Evolutionary conservation across 2,329 filamentous ascomycete species (phyloP).

Genomic region (Harringtonia aguacate): DNA sequence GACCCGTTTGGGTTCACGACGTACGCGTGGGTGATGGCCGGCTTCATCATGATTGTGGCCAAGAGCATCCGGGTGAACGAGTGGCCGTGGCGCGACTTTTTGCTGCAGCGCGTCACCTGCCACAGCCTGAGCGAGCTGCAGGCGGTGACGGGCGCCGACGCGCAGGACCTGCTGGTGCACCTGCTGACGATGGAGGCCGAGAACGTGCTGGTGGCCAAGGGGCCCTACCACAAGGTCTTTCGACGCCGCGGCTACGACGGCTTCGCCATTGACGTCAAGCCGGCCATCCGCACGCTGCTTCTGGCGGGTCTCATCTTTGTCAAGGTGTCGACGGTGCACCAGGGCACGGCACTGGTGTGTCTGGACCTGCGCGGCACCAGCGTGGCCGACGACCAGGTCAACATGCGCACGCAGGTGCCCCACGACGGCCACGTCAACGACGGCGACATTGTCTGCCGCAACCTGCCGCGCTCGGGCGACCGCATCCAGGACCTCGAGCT

Average conservation of each 20-base stretch:
- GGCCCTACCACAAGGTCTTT: constrained; percentile 6
- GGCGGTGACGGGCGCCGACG: constrained; percentile 14
- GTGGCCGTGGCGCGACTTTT: constrained; percentile 21
- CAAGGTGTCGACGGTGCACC: constrained; percentile 4
- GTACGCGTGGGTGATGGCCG: constrained; percentile 18
- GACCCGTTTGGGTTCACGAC: constrained; percentile 21
- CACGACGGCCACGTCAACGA: constrained; percentile 1
- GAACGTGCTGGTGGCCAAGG: neutral
- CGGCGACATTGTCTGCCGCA: constrained; percentile 1
- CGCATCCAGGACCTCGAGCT: constrained; percentile 3
- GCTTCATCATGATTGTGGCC: constrained; percentile 16
- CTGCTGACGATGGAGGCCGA: constrained; percentile 3
- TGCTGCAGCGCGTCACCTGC: constrained; percentile 17
- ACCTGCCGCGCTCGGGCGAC: constrained; percentile 2
- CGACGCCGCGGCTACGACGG: constrained; percentile 2
- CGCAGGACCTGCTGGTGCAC: constrained; percentile 3
- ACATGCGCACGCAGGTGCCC: constrained; percentile 1
- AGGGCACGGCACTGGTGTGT: constrained; percentile 4
- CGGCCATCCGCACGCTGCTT: constrained; percentile 1
- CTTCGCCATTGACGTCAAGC: constrained; percentile 6
- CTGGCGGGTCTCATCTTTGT: constrained; percentile 4
- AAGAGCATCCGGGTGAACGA: constrained; percentile 17
- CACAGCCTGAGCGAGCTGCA: constrained; percentile 15
- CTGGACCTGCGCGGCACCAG: constrained; percentile 1
- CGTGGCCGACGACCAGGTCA: neutral